Evolutionary conservation across 1,139 yeast species (phyloP), one percentile per base, ranked within the genome.

Genomic region (Kodamaea ohmeri): DNA sequence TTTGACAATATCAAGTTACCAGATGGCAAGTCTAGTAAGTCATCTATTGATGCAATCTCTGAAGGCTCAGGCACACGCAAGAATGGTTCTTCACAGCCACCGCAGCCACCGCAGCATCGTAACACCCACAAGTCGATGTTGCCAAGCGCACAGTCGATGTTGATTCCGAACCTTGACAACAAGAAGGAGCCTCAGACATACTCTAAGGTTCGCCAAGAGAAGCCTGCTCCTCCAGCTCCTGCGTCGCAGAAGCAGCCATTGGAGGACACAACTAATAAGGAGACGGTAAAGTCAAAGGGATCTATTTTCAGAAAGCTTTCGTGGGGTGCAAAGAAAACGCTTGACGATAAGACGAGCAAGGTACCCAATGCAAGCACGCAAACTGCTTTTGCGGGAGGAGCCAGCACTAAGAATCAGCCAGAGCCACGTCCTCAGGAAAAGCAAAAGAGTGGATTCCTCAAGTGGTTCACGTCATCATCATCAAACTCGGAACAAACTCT

Each of bases 231-330:
- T 34, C 28, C 44, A 46, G 19, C 35, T 54, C 51, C 5, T 52
- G 55, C 26, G 4, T 4, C 27, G 6, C 25, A n/a, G 12, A 36
- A 36, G 35, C 28, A 36, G 35, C 38, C 38, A 2, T 36, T 64
- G 42, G 60, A 52, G 32, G 70, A 65, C 43, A 48, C 62, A n/a
- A 63, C 68, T 24, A 63, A 62, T 41, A 49, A 53, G 39, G 45
- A 51, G 6, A 49, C 57, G 7, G 62, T 60, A 34, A 68, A 65
- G 51, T 62, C 73, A 48, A 67, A 67, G 50, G 58, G 65, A 44
- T 69, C 80, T 0, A 76, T 83, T 46, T 80, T 83, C 63, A 66
- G 88, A 48, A 82, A 80, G 52, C 64, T 82, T 42, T 80, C 88
- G 9, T 72, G 77, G 71, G 78, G 79, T 14, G 49, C 67, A 2